Evolutionary conservation across 352 stramenopile genomes (phyloP).

Genomic region (Phytophthora pinifolia): DNA sequence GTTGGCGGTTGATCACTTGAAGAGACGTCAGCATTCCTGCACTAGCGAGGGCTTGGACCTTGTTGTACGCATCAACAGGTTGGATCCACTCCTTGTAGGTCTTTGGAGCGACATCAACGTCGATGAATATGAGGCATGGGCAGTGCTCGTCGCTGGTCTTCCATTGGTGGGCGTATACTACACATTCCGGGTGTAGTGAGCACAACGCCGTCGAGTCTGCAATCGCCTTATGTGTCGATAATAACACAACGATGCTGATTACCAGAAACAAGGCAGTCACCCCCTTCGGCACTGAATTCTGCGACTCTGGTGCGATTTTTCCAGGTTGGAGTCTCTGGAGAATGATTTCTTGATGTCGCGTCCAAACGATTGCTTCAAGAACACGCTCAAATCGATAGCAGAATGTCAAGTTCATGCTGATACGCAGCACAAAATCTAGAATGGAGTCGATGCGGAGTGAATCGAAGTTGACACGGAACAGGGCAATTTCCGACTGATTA

Average conservation of each 20-base stretch:
- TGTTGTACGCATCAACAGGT: constrained; percentile 12
- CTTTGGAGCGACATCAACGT: no score
- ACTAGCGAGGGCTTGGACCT: constrained; percentile 15
- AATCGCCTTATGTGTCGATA: constrained; percentile 24
- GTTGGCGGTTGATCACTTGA: constrained; percentile 36
- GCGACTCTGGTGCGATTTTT: not conserved
- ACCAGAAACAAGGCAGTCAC: constrained; percentile 19
- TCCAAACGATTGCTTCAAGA: constrained; percentile 13
- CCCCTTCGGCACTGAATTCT: constrained; percentile 20
- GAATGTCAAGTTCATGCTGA: constrained; percentile 30
- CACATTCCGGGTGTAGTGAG: constrained; percentile 26
- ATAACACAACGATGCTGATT: constrained; percentile 9
- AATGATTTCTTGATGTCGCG: constrained; percentile 13
- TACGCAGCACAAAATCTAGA: constrained; percentile 27
- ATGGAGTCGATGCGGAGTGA: constrained; percentile 27
- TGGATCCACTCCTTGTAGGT: no score
- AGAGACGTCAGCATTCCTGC: constrained; percentile 32
- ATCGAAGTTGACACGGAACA: constrained; percentile 34
- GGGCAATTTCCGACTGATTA: constrained; percentile 33
- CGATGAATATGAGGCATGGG: no score
- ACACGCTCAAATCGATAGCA: constrained; percentile 26
- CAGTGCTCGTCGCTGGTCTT: no score
- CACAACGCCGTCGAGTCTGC: constrained; percentile 14
- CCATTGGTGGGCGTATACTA: constrained; percentile 3
- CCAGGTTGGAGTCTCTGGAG: not conserved